Base-by-base conservation (phyloP, 768 basidiomycete genomes). In the Solioccasus polychromus region DNA sequence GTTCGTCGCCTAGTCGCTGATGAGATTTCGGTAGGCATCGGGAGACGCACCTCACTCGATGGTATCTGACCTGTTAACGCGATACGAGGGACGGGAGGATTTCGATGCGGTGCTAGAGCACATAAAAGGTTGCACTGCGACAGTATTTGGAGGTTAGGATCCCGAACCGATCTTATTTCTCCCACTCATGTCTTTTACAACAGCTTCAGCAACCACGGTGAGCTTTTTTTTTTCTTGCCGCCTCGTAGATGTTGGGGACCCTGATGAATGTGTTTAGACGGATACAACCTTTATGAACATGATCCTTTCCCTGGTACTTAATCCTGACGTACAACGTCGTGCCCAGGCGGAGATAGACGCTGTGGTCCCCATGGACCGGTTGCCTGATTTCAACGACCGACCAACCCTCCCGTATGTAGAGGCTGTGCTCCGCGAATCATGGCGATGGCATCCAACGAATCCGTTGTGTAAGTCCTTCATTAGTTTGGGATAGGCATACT, bases 291-390 rank as follows among this genome's bases (percentile, higher is more conserved):
- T 59, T n/a, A 12, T 45, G n/a, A 49, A 46, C 3, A 57, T 68
- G 17, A 29, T 66, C 23, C 42, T 68, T 15, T 52, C 58, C 2
- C 61, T 68, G 48, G 26, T 55, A 2, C 49, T 59, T n/a, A 39
- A 57, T 35, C 65, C 66, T 12, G 57, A 63, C 2, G 55, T 57
- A 7, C 59, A 61, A 34, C 41, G 32, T 14, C 48, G 54, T 19
- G 61, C 59, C 3, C 62, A 60, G 22, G 52, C 44, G 2, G 61
- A 68, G 20, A 50, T 68, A 3, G 64, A 66, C 36, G 8, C 28
- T 3, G 55, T 63, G 9, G 28, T 61, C 1, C 57, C 54, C 11
- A 42, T 39, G n/a, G 53, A 53, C 20, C 42, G 56, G 12, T 38
- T 65, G 3, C 66, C 65, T 8, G 51, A 46, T 19, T 62, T 60